Percentiles rank a stretch among this genome's conserved stretches.
Conservation (phyloP, 2,329 filamentous ascomycete genomes). For the Fusarium caatingaense region DNA sequence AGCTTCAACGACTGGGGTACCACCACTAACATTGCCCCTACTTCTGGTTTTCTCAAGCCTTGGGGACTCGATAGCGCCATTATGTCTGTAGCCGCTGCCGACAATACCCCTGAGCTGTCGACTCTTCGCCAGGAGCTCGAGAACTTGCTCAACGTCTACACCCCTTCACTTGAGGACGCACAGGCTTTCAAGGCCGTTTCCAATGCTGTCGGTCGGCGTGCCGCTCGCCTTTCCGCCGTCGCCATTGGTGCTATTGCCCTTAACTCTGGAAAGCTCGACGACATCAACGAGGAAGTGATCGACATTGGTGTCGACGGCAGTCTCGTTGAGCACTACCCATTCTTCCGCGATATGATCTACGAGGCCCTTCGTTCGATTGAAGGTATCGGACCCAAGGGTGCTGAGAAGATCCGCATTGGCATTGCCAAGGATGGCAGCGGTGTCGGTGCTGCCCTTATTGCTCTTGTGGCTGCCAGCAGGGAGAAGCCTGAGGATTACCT, state of each 20-base stretch:
- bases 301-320: slow-evolving; percentile 96
- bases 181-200: slow-evolving; percentile 87
- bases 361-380: slow-evolving; percentile 82
- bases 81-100: slow-evolving; percentile 86
- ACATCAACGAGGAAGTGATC: slow-evolving; percentile 74
- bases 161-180: slow-evolving; percentile 84
- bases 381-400: slow-evolving; percentile 80
- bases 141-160: slow-evolving; percentile 78
- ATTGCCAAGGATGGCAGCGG: slow-evolving; percentile 96
- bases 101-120: slow-evolving; percentile 77
- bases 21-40: slow-evolving; percentile 74
- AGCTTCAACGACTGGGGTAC: slow-evolving; percentile 75
- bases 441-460: slow-evolving; percentile 88
- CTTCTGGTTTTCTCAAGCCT: slow-evolving; percentile 76
- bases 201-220: slow-evolving; percentile 85
- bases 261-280: slow-evolving; percentile 77
- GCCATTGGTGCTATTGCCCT: slow-evolving; percentile 88
- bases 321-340: slow-evolving; percentile 94
- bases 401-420: slow-evolving; percentile 89
- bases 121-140: slow-evolving; percentile 83
- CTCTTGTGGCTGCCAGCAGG: slow-evolving; percentile 82
- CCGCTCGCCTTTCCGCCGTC: slow-evolving; percentile 87
- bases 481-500: slow-evolving; percentile 63
- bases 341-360: slow-evolving; percentile 88
- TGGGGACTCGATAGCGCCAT: slow-evolving; percentile 95